Conservation (phyloP, 768 basidiomycete species). For the Mycena alexandri region DNA sequence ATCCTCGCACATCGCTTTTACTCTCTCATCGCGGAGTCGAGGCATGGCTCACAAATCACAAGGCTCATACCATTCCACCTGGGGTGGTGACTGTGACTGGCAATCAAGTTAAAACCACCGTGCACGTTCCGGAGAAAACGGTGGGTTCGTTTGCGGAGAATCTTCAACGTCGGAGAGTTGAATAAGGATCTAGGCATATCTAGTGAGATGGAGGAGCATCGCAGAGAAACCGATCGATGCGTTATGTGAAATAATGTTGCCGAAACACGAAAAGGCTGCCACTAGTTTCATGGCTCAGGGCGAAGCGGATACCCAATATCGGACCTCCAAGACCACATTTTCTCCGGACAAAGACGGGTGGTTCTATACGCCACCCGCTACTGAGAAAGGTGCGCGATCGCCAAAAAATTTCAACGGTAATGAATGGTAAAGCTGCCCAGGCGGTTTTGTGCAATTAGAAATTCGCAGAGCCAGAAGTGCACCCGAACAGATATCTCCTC, state of each 20-base stretch:
- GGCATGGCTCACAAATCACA: constrained; percentile 8
- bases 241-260: no score
- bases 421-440: neutral
- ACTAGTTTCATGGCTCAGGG: neutral
- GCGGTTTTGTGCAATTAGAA: constrained; percentile 3
- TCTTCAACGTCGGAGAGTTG: no score
- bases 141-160: no score
- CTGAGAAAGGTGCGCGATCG: constrained; percentile 3
- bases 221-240: no score
- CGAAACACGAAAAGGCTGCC: no score
- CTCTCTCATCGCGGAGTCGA: constrained; percentile 14
- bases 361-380: neutral
- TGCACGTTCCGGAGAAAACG: neutral
- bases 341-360: neutral
- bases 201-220: no score
- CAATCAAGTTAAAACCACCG: neutral
- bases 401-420: neutral
- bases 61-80: constrained; percentile 2
- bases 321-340: neutral
- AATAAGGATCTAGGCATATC: no score
- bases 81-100: neutral
- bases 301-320: neutral
- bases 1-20: constrained; percentile 2
- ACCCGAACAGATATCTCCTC: neutral
- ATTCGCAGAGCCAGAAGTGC: neutral